phyloP scores from a whole-genome alignment of 495 filamentous ascomycete genomes.

The Hypoxylon lenormandii region DNA sequence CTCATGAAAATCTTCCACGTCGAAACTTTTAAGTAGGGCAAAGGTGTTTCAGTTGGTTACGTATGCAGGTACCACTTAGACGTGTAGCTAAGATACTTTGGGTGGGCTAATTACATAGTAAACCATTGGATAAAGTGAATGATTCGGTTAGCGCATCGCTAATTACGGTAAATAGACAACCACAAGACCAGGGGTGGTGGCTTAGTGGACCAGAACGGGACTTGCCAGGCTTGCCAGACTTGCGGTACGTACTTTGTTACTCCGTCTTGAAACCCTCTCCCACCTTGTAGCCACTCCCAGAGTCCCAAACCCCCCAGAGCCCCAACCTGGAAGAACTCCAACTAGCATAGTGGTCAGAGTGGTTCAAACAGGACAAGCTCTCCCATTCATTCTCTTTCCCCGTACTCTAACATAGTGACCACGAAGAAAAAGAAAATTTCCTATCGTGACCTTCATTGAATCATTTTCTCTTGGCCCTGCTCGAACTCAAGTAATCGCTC shows the following conservation, averaged over 20 bases:
- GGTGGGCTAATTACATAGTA: constrained; percentile 36
- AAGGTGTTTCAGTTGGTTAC: constrained; percentile 13
- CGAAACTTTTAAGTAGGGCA: no score
- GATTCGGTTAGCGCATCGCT: constrained; percentile 36
- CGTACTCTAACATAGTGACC: constrained; percentile 7
- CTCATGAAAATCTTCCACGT: no score
- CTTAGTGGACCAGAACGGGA: background rate
- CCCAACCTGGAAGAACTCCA: no score
- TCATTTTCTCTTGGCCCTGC: background rate
- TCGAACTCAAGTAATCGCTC: constrained; percentile 3
- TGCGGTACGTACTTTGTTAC: constrained; percentile 5
- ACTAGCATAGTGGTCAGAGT: background rate
- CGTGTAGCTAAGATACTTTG: constrained; percentile 8
- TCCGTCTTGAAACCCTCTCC: constrained; percentile 35
- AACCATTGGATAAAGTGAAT: constrained; percentile 22
- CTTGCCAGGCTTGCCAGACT: no score
- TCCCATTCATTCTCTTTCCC: background rate
- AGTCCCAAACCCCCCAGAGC: no score
- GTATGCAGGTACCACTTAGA: constrained; percentile 18
- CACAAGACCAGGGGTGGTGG: constrained; percentile 13
- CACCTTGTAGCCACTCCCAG: constrained; percentile 8
- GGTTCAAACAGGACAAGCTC: constrained; percentile 14
- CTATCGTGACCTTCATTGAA: constrained; percentile 3
- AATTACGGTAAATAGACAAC: constrained; percentile 30
- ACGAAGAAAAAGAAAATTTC: constrained; percentile 2